Evolutionary conservation across 768 basidiomycete genomes (phyloP).

Genomic region (Kwoniella sp.): DNA sequence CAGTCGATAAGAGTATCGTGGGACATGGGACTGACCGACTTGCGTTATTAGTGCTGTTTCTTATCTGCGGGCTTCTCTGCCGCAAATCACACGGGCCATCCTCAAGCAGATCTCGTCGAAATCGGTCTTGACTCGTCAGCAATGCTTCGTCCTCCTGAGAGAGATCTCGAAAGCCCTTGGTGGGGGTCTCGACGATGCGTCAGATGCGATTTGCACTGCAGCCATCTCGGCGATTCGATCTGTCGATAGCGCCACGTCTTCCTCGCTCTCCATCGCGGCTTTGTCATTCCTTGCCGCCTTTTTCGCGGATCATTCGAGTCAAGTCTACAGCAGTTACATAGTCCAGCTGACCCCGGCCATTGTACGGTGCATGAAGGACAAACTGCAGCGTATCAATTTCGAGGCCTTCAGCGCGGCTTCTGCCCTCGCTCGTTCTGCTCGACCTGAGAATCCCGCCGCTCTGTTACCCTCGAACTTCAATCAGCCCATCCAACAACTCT

Average conservation of each 20-base stretch:
- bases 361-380: constrained; percentile 73
- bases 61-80: constrained; percentile 65
- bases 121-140: constrained; percentile 77
- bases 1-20: background rate
- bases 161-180: constrained; percentile 77
- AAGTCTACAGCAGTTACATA: constrained; percentile 67
- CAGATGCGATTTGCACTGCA: constrained; percentile 64
- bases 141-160: constrained; percentile 78
- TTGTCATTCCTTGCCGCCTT: constrained; percentile 83
- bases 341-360: constrained; percentile 72
- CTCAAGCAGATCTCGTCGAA: constrained; percentile 84
- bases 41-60: constrained; percentile 32
- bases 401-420: constrained; percentile 88
- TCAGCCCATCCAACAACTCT: constrained; percentile 65
- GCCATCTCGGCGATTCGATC: constrained; percentile 35
- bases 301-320: constrained; percentile 70
- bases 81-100: constrained; percentile 74
- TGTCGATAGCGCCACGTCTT: constrained; percentile 65
- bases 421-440: constrained; percentile 72
- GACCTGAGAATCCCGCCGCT: constrained; percentile 50
- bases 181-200: constrained; percentile 75
- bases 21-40: background rate
- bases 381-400: constrained; percentile 83
- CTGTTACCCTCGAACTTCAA: constrained; percentile 37
- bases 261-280: constrained; percentile 78